Evolutionary conservation across 2,329 filamentous ascomycete genomes (phyloP).

Genomic region (Fusarium torreyae): DNA sequence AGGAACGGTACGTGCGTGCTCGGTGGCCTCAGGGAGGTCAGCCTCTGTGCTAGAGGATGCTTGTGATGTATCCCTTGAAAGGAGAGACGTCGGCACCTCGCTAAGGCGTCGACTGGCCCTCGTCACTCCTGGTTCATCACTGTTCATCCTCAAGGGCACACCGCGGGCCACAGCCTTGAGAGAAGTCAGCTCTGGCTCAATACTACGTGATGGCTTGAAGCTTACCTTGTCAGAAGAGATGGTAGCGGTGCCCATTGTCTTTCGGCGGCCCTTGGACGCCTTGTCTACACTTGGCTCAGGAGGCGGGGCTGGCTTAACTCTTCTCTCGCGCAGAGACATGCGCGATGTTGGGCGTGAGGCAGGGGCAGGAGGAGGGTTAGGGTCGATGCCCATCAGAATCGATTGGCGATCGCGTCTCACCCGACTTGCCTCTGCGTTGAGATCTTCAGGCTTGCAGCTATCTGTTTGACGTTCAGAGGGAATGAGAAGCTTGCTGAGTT

Average conservation of each 20-base stretch:
- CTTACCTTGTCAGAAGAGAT: slow-evolving; percentile 52
- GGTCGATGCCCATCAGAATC: slow-evolving; percentile 55
- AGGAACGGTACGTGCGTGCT: slow-evolving; percentile 51
- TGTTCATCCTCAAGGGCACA: slow-evolving; percentile 48
- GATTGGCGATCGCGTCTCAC: slow-evolving; percentile 76
- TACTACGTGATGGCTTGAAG: neutral
- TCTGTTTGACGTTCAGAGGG: slow-evolving; percentile 80
- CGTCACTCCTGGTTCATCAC: slow-evolving; percentile 49
- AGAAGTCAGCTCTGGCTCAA: slow-evolving; percentile 19
- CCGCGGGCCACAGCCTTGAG: slow-evolving; percentile 55
- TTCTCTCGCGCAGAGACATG: slow-evolving; percentile 82
- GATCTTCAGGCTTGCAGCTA: slow-evolving; percentile 84
- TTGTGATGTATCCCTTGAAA: slow-evolving; percentile 24
- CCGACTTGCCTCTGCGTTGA: slow-evolving; percentile 78
- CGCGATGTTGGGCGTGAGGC: slow-evolving; percentile 66
- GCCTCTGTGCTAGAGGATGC: slow-evolving; percentile 24
- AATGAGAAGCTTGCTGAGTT: slow-evolving; percentile 86
- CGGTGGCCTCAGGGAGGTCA: slow-evolving; percentile 36
- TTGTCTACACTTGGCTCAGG: slow-evolving; percentile 58
- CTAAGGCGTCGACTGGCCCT: slow-evolving; percentile 66
- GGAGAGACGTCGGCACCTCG: slow-evolving; percentile 59
- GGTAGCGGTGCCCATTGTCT: slow-evolving; percentile 67
- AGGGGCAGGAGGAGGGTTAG: slow-evolving; percentile 49
- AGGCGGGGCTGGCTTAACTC: slow-evolving; percentile 69
- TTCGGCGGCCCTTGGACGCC: slow-evolving; percentile 66